Percentiles rank a stretch among this genome's conserved stretches.
Conservation (phyloP, 2,329 filamentous ascomycete species). For the Neophaeococcomyces mojaviensis region DNA sequence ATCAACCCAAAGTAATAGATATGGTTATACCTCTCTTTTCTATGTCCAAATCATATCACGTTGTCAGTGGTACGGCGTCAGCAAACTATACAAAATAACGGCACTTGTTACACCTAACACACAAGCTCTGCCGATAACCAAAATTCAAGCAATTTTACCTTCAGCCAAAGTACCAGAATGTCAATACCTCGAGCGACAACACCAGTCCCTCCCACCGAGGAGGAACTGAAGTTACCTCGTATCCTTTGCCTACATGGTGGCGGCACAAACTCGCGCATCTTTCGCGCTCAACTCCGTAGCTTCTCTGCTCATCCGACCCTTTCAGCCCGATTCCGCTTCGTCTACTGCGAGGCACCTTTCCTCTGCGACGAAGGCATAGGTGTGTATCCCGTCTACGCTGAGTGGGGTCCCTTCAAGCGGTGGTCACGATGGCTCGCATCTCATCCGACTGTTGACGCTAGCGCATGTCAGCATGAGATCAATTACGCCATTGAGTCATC, state of each 20-base stretch:
- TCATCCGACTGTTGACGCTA: conserved; percentile 47
- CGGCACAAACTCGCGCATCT: conserved; percentile 64
- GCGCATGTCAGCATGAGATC: conserved; percentile 34
- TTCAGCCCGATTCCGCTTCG: conserved; percentile 55
- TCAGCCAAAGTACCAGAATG: too few relatives aligned
- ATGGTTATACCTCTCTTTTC: too few relatives aligned
- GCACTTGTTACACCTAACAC: too few relatives aligned
- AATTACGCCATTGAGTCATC: conserved; percentile 31
- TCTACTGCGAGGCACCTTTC: conserved; percentile 66
- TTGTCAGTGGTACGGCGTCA: too few relatives aligned
- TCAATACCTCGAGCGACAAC: conserved; percentile 1
- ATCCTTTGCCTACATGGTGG: conserved; percentile 78
- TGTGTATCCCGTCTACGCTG: conserved; percentile 49
- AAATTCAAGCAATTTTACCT: too few relatives aligned
- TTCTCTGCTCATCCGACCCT: conserved; percentile 41
- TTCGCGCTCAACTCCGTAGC: conserved; percentile 59
- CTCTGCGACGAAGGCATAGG: conserved; percentile 37
- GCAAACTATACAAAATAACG: too few relatives aligned
- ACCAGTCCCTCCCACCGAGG: conserved; percentile 8
- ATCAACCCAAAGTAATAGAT: too few relatives aligned
- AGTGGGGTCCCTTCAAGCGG: conserved; percentile 57
- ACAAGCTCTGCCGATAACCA: too few relatives aligned
- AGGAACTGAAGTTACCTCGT: conserved; percentile 46
- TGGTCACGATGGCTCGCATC: conserved; percentile 58
- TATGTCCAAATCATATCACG: too few relatives aligned